Percentiles rank a stretch among this genome's conserved stretches.
phyloP scores from a whole-genome alignment of 176 grass and related monocot genomes.

The Zoysia japonica region DNA sequence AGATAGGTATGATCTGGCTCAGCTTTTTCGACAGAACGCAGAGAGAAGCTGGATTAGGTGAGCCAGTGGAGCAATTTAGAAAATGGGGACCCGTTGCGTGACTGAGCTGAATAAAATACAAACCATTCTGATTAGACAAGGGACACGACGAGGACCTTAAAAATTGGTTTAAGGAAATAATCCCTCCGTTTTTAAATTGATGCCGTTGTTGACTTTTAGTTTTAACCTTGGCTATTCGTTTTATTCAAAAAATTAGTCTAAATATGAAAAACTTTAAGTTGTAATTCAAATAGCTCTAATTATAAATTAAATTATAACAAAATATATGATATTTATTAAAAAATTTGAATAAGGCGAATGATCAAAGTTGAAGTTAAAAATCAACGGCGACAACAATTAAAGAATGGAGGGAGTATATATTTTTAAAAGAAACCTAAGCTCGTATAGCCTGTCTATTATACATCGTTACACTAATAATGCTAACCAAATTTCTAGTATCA shows the following conservation, averaged over 20 bases:
- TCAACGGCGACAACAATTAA: no score
- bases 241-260: no score
- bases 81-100: slow-evolving; percentile 26
- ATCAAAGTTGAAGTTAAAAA: no score
- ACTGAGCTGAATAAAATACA: slow-evolving; percentile 4
- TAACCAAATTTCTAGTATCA: background rate
- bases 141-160: slow-evolving; percentile 25
- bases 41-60: slow-evolving; percentile 38
- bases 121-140: slow-evolving; percentile 28
- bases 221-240: no score
- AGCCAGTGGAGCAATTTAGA: slow-evolving; percentile 28
- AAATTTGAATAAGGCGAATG: no score
- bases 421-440: background rate
- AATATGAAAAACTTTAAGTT: no score
- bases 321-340: no score
- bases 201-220: no score
- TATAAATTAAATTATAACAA: no score
- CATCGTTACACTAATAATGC: background rate
- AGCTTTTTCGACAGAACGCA: slow-evolving; percentile 11
- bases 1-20: slow-evolving; percentile 29
- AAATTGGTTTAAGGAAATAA: slow-evolving; percentile 11
- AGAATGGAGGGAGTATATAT: background rate
- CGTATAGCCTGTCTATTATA: background rate
- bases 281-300: no score
- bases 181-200: no score